Conservation (phyloP, 2,329 filamentous ascomycete species). For the Aureobasidium uvarum region DNA sequence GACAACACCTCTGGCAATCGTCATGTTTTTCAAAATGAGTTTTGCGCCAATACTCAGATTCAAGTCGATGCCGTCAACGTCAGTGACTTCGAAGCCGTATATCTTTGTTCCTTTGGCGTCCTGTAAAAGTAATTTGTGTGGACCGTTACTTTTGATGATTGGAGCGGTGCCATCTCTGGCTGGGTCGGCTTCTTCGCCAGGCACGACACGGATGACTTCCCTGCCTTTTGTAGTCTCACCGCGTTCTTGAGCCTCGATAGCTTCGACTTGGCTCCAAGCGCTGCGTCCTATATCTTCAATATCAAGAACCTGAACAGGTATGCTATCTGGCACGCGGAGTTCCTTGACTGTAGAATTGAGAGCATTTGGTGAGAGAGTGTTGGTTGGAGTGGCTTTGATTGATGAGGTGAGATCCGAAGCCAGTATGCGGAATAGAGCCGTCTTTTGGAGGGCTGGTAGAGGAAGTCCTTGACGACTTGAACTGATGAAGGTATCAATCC, state of each 20-base stretch:
- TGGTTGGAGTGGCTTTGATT: constrained; percentile 43
- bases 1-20: constrained; percentile 73
- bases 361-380: constrained; percentile 60
- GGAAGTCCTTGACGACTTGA: constrained; percentile 58
- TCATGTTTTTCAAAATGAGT: constrained; percentile 64
- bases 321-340: constrained; percentile 56
- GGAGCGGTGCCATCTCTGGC: constrained; percentile 35
- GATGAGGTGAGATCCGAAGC: constrained; percentile 70
- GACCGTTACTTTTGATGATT: constrained; percentile 48
- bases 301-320: constrained; percentile 80
- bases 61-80: constrained; percentile 64
- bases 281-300: constrained; percentile 78
- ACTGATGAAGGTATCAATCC: constrained; percentile 63
- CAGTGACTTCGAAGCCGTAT: constrained; percentile 69
- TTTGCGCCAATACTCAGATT: constrained; percentile 75
- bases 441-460: constrained; percentile 70
- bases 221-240: constrained; percentile 73
- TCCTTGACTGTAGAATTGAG: constrained; percentile 56
- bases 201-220: constrained; percentile 74
- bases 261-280: constrained; percentile 84
- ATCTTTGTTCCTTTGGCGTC: constrained; percentile 69
- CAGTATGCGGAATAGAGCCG: constrained; percentile 76
- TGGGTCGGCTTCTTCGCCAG: constrained; percentile 46
- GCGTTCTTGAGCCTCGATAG: constrained; percentile 68
- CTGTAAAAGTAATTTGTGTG: constrained; percentile 79